A percentile compares a stretch with the other conserved stretches of the same genome.
phyloP scores from a whole-genome alignment of 768 basidiomycete genomes.

The Porphyrellus cyaneotinctus region DNA sequence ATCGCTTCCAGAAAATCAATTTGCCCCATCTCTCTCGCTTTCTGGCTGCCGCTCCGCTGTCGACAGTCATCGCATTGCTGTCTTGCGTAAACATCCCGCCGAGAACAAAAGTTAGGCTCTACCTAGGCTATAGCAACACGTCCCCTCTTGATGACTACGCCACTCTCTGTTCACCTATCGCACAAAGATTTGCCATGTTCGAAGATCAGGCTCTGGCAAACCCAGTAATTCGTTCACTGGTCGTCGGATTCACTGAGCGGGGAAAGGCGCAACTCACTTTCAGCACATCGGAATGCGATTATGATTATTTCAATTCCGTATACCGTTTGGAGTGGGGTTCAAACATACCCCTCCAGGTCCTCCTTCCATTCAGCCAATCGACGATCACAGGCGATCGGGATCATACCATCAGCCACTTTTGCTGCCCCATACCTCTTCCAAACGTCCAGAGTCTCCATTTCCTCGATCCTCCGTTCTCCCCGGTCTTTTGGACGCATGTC shows the following conservation, averaged over 20 bases:
- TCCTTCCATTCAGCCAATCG: background rate
- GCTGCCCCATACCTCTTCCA: background rate
- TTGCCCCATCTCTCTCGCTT: background rate
- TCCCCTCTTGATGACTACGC: background rate
- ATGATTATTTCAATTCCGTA: background rate
- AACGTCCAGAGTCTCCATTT: background rate
- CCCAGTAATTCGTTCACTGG: background rate
- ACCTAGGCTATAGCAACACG: too few species aligned
- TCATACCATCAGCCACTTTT: background rate
- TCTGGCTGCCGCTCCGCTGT: background rate
- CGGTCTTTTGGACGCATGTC: constrained; percentile 3
- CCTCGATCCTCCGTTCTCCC: background rate
- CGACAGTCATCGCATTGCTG: background rate
- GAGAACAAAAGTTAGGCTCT: background rate
- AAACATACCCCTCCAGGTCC: background rate
- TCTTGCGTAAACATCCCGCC: background rate
- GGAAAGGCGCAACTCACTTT: background rate
- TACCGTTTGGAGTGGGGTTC: background rate
- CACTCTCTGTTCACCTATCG: background rate
- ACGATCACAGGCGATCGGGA: background rate
- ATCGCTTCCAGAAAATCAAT: background rate
- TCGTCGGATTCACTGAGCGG: background rate
- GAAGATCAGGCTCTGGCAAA: background rate
- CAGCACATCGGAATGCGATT: background rate
- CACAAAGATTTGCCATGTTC: background rate